These are phyloP conservation scores for Neurospora tetraspora DNA, from an alignment of 495 filamentous ascomycete species.

Conservation along the genomic window DNA sequence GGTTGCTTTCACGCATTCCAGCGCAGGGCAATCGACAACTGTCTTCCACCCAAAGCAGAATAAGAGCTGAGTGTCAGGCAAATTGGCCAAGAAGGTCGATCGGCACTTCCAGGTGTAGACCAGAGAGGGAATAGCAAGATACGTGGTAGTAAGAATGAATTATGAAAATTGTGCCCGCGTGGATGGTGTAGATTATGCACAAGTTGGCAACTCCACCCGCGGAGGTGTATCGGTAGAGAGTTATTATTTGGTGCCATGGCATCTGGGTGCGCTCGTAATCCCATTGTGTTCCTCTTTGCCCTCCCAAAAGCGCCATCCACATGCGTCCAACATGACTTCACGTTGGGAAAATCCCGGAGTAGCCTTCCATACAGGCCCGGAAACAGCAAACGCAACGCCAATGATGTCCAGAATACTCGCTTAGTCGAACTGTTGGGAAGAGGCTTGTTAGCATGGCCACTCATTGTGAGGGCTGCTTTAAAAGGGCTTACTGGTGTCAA, in stretches of 20 bases:
- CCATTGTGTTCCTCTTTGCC: neutral
- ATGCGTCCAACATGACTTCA: neutral
- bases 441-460: neutral
- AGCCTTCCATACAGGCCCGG: neutral
- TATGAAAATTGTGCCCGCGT: neutral
- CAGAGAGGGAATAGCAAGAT: neutral
- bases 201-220: neutral
- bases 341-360: neutral
- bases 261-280: neutral
- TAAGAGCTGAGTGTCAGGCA: neutral
- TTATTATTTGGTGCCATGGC: neutral
- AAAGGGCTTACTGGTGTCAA: conserved; percentile 71
- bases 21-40: neutral
- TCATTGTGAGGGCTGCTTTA: neutral
- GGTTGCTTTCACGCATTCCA: neutral
- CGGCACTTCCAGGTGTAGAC: neutral
- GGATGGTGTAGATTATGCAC: neutral
- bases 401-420: neutral
- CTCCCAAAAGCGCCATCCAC: neutral
- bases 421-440: conserved; percentile 19
- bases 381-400: neutral
- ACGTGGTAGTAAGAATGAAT: neutral
- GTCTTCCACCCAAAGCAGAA: neutral
- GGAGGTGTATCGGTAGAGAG: neutral
- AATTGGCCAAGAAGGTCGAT: neutral